Base-by-base conservation (phyloP, 805 yeast species). In the Candida nanaspora region DNA sequence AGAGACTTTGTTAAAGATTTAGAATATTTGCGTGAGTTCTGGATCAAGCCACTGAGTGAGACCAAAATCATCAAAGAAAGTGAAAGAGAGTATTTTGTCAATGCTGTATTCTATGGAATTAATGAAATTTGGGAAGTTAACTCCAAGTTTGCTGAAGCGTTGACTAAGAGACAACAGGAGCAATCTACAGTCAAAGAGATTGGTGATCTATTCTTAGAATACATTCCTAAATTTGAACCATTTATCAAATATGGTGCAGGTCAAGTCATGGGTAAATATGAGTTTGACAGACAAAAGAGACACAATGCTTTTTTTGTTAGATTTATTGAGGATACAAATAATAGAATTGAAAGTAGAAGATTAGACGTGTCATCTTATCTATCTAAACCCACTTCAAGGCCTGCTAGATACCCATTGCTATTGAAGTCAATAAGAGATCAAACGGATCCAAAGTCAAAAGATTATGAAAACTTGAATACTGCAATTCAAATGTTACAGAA, bases 311-410 rank as follows among this genome's bases (percentile, higher is more conserved):
- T 84, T 45, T 91, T 93, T 67, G 89, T 95, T n/a, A 69, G 93
- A 54, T 93, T 93, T 60, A 86, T 91, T 42, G 95, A 86, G 55
- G 96, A 87, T 42, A 84, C 89, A 4, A 94, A 86, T 52, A 77
- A 86, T 53, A 69, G 83, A 48, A 86, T 86, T 4, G 96, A 86
- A 66, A 77, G 87, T 29, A 75, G 95, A 53, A 86, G 88, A 63
- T 78, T 91, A 44, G 97, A 94, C 62, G 80, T 93, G 40, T 85
- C 91, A 21, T 93, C 98, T 0, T 93, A 88, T 55, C 70, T 93
- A 47, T 86, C 96, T 6, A 94, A 91, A 55, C 97, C 98, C 39
- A 89, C 95, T 2, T 88, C 96, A 14, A 76, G 98, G 58, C 88
- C 96, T 26, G 98, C 97, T 9, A 72, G 98, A 49, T 93, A 93